These are phyloP conservation scores for Guillardia theta DNA, from an alignment of 78 protist genomes.

Conservation along the genomic window DNA sequence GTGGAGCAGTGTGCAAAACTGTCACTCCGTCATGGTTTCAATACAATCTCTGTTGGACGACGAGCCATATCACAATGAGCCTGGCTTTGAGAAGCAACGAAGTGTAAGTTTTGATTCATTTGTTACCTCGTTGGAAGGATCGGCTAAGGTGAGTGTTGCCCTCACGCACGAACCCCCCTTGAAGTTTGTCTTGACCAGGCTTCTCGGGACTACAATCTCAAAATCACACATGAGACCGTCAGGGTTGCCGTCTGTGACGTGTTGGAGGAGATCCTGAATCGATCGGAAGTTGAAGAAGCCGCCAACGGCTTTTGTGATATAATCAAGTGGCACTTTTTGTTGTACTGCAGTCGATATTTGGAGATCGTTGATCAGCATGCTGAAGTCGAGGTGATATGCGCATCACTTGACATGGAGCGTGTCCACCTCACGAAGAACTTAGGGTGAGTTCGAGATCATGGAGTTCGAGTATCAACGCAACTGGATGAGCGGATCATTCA, in stretches of 20 bases:
- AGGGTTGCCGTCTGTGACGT: neutral
- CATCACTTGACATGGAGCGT: too few relatives aligned
- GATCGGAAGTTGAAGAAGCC: neutral
- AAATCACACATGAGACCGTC: neutral
- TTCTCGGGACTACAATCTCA: neutral
- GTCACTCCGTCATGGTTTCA: neutral
- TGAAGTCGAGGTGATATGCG: too few relatives aligned
- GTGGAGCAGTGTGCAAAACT: conserved; percentile 35
- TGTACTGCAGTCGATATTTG: neutral
- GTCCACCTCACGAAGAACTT: too few relatives aligned
- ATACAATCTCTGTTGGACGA: neutral
- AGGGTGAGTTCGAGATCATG: neutral
- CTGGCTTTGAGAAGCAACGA: neutral
- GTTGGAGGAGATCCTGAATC: neutral
- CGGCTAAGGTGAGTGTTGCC: neutral
- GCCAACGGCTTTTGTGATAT: neutral
- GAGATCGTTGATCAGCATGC: neutral
- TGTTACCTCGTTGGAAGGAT: too few relatives aligned
- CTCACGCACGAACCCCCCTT: neutral
- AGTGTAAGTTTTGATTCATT: neutral
- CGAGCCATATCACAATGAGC: conserved; percentile 27
- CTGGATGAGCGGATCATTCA: neutral
- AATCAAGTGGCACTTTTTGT: neutral
- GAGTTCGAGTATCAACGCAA: conserved; percentile 24
- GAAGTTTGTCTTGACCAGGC: neutral